Base-by-base conservation (phyloP, 2,329 filamentous ascomycete species). In the Proliferodiscus dingleyae region DNA sequence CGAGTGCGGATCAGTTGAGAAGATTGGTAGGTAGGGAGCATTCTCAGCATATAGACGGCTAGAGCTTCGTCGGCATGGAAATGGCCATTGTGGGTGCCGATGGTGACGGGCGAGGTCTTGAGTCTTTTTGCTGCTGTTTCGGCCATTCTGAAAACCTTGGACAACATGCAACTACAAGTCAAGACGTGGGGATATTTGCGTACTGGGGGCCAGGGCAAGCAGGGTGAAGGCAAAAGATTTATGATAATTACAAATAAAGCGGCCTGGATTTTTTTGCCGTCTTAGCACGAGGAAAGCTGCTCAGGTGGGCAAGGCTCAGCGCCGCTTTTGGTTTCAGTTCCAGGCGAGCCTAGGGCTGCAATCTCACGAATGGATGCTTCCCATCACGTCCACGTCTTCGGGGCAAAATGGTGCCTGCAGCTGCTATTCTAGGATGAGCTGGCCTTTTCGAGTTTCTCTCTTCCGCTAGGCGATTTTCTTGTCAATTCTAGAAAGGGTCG, bases 11-110 rank as follows among this genome's bases (percentile, higher is more conserved):
- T 74, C 34, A 98, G 84, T 34, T 75, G 66, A 21, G 89, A 83
- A 57, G 77, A 70, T 45, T 75, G 67, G 73, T 97, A 98, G 48
- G 83, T 71, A 18, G 93, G 91, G 15, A 97, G 85, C 46, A 86
- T 79, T 55, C 89, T 89, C 58, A 98, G 86, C 75, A 98, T 89
- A 74, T 95, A 89, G 54, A 98, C 90, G 47, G 93, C 93, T 34
- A 98, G 81, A 50, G 93, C 91, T 73, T 98, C 93, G 68, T 98
- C 93, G 66, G 93, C 93, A 73, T 98, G 93, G 78, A 98, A 98
- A 74, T 96, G 89, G 58, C 93, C 93, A 71, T 85, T 96, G 78
- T 98, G 93, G 23, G 93, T 98, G 63, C 90, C 93, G 54, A 85
- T 71, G 45, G 61, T 59, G 49, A 67, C 67, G 52, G 71, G 69